Evolutionary conservation across 2,329 filamentous ascomycete genomes (phyloP), one percentile per base, ranked within the genome.

Genomic region (Scopulariopsis brevicaulis): DNA sequence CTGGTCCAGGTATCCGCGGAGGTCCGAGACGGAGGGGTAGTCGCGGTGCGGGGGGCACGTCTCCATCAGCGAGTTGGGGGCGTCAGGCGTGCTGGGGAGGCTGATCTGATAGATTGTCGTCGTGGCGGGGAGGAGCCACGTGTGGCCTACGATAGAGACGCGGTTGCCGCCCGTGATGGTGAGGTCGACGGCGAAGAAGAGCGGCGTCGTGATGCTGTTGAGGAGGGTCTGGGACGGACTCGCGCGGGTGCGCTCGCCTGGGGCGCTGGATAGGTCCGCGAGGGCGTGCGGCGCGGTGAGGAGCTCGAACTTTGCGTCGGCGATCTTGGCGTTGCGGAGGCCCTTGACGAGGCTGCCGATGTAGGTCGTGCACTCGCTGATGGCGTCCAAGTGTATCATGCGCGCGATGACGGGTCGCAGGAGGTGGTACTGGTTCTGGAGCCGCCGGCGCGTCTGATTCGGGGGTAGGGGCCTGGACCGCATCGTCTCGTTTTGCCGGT

Each of bases 401-500:
- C 77, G 74, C 4, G 76, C 73, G 54, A 84, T 72, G 54, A 84
- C 68, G 32, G 79, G 77, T 1, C 78, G 74, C 15, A 84, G 68
- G 34, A 84, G 74, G 18, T 71, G 70, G 63, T 80, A 77, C 2
- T 75, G 69, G 40, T 74, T 73, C 51, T 73, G 70, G 4, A 71
- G 68, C 11, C 71, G 64, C 32, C 68, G 64, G 55, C 71, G 69
- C 28, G 67, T 61, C 64, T 73, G 65, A 61, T 76, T 62, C 59
- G 74, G 69, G 37, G 74, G 67, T 37, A 72, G 62, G 48, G 84
- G 76, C 34, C 85, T 81, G 1, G 85, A 87, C 57, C 91, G 82
- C 51, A 81, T 80, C 46, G 83, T 76, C 60, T 90, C 81, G 62
- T 86, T 91, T 66, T 88, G 82, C 11, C 87, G 83, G 68, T 97